Conservation (phyloP, 2,329 filamentous ascomycete species). For the Drechslerella stenobrocha region DNA sequence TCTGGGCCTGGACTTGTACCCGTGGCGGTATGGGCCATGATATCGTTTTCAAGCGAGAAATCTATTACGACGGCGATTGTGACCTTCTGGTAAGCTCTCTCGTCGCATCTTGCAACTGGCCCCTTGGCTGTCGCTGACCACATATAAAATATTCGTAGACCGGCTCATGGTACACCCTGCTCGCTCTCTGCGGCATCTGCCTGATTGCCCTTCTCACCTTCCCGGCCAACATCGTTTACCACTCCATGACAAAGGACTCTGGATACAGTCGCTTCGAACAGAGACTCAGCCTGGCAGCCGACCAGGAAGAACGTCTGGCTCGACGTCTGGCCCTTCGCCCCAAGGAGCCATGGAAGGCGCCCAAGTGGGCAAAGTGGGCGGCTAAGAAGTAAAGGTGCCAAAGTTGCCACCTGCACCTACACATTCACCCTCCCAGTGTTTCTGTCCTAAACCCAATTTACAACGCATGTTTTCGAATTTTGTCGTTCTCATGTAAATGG, state of each 20-base stretch:
- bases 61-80: slow-evolving; percentile 47
- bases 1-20: slow-evolving; percentile 47
- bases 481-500: no score
- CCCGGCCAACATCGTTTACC: slow-evolving; percentile 46
- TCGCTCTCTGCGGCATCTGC: slow-evolving; percentile 42
- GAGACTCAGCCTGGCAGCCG: slow-evolving; percentile 24
- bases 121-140: no score
- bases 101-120: neutral
- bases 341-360: slow-evolving; percentile 34
- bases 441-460: neutral
- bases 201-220: slow-evolving; percentile 38
- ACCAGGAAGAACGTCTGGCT: slow-evolving; percentile 25
- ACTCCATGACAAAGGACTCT: slow-evolving; percentile 39
- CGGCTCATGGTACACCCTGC: slow-evolving; percentile 42
- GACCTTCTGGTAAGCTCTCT: slow-evolving; percentile 36
- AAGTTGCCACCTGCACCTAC: neutral
- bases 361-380: slow-evolving; percentile 33
- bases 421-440: neutral
- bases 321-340: slow-evolving; percentile 18
- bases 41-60: slow-evolving; percentile 45
- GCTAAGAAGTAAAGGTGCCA: neutral
- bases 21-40: slow-evolving; percentile 40
- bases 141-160: slow-evolving; percentile 15
- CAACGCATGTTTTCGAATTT: no score
- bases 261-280: slow-evolving; percentile 47